Conservation (phyloP, 2,329 filamentous ascomycete genomes). For the Talaromyces islandicus region DNA sequence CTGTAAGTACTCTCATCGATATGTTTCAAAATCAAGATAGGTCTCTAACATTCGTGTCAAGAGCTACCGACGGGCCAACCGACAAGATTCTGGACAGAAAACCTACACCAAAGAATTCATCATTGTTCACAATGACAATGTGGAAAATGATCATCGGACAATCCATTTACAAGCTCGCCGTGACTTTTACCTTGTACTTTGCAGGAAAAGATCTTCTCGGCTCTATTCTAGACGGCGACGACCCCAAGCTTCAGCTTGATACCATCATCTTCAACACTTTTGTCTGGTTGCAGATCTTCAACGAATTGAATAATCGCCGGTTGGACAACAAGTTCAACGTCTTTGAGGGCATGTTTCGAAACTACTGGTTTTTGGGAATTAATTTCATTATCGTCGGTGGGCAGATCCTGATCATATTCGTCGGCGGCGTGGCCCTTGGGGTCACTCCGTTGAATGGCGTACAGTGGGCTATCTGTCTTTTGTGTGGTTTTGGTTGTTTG, state of each 20-base stretch:
- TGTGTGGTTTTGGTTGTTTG: conserved; percentile 78
- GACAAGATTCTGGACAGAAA: conserved; percentile 74
- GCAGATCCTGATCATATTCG: conserved; percentile 82
- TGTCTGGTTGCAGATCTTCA: conserved; percentile 99
- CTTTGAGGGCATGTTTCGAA: conserved; percentile 78
- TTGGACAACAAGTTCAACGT: conserved; percentile 95
- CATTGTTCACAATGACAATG: conserved; percentile 83
- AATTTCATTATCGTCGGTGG: conserved; percentile 81
- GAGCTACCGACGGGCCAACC: conserved; percentile 80
- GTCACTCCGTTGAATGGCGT: conserved; percentile 63
- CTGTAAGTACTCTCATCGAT: conserved; percentile 37
- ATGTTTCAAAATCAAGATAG: background rate
- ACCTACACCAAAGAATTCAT: conserved; percentile 66
- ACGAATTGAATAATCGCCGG: conserved; percentile 93
- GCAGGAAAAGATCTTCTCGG: conserved; percentile 58
- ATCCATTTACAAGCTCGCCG: conserved; percentile 75
- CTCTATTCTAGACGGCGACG: conserved; percentile 43
- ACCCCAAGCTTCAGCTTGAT: conserved; percentile 49
- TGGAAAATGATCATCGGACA: conserved; percentile 99
- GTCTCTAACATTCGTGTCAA: conserved; percentile 6
- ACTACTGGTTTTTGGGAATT: conserved; percentile 85
- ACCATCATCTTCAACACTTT: conserved; percentile 97
- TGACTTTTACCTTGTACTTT: conserved; percentile 79
- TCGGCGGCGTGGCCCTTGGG: conserved; percentile 75
- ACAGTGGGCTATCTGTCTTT: conserved; percentile 83